phyloP scores from a whole-genome alignment of 2,329 filamentous ascomycete genomes.

The Colletotrichum siamense region DNA sequence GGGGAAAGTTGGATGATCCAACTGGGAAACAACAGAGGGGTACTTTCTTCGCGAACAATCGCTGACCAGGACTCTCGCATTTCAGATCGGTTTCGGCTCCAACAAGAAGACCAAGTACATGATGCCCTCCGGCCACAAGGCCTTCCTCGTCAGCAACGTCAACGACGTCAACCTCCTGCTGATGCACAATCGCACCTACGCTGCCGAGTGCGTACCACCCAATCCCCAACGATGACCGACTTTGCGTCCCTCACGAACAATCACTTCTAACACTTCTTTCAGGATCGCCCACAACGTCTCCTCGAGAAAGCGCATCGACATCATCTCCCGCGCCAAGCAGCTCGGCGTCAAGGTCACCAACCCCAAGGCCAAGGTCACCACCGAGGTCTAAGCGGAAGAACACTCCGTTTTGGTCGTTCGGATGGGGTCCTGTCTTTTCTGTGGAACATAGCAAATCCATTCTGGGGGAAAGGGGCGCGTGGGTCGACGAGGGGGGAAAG shows the following conservation, averaged over 20 bases:
- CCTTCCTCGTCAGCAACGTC: conserved; percentile 98
- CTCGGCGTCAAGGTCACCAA: conserved; percentile 99
- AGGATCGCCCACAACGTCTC: conserved; percentile 99
- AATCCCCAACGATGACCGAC: neutral
- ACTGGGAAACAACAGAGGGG: neutral
- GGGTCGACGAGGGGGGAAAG: neutral
- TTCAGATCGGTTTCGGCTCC: conserved; percentile 95
- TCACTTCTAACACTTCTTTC: conserved; percentile 26
- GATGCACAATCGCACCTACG: conserved; percentile 99
- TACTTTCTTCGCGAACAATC: neutral
- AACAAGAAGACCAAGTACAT: conserved; percentile 99
- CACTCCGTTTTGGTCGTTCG: neutral
- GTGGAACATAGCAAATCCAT: neutral
- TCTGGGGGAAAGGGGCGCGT: conserved; percentile 1
- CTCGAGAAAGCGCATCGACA: conserved; percentile 97
- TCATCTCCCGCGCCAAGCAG: conserved; percentile 96
- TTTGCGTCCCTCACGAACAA: neutral
- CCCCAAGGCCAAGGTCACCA: conserved; percentile 98
- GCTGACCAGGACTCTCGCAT: neutral
- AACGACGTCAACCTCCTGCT: conserved; percentile 96
- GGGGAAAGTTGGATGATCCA: neutral
- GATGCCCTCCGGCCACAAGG: conserved; percentile 99
- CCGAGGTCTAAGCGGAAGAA: conserved; percentile 73
- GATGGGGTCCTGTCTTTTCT: neutral
- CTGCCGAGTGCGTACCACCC: conserved; percentile 82